These are phyloP conservation scores for Zizania palustris DNA, from an alignment of 202 grass and related monocot species.

Conservation along the genomic window DNA sequence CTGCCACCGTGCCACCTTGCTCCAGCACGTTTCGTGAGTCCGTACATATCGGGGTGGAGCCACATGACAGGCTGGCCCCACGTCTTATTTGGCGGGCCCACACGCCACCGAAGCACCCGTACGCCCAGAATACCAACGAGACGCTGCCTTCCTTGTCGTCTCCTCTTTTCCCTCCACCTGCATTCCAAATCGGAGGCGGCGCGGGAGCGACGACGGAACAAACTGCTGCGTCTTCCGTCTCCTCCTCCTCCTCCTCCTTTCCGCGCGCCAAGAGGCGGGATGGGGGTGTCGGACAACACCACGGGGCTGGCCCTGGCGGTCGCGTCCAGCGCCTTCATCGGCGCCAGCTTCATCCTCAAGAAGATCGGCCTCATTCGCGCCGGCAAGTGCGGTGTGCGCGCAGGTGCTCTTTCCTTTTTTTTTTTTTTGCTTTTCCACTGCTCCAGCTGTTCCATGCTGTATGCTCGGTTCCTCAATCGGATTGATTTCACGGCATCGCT, in stretches of 20 bases:
- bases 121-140: no score
- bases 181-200: slow-evolving; percentile 1
- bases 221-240: not conserved
- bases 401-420: slow-evolving; percentile 42
- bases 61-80: no score
- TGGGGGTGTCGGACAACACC: slow-evolving; percentile 71
- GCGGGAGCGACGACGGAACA: not conserved
- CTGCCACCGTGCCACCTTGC: no score
- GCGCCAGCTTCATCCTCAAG: slow-evolving; percentile 94
- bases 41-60: no score
- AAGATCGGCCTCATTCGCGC: slow-evolving; percentile 90
- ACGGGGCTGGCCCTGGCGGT: slow-evolving; percentile 72
- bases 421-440: no score
- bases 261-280: not conserved
- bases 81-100: no score
- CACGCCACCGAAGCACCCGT: no score
- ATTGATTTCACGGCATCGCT: not conserved
- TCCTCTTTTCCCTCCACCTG: not conserved
- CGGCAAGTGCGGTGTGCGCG: slow-evolving; percentile 58
- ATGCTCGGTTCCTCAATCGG: not conserved
- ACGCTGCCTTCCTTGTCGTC: no score
- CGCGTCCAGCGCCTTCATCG: slow-evolving; percentile 84
- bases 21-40: no score
- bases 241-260: not conserved
- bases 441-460: no score